Evolutionary conservation across 108 stramenopile genomes (phyloP), one percentile per base, ranked within the genome.

Genomic region (Asterionellopsis glacialis): DNA sequence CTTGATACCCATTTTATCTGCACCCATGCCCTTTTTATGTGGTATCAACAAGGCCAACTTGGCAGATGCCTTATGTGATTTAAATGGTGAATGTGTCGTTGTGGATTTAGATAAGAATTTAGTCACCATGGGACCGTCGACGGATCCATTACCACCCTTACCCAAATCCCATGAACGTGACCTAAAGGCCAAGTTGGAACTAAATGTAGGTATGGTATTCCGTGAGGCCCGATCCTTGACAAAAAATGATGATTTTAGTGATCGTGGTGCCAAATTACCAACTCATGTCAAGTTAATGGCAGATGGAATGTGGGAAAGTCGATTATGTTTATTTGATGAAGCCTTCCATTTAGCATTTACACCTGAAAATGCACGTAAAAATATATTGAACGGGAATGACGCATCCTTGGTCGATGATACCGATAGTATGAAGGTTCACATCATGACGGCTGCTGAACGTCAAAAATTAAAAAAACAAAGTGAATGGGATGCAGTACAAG

Each of bases 1-100:
- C 61, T 61, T 93, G 41, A 75, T 89, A 55, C 88, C 88, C 22
- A 88, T 93, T 24, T 51, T 93, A 6, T 76, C 73, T 1, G 88
- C 92, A 10, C 92, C 92, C 57, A 87, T 93, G 87, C 86, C 88
- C 1, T 93, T 85, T 57, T 47, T 93, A 0, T 82, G 84, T 56
- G 92, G 92, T 5, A 83, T 93, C 55, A 81, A 93, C 64, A 90
- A 93, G 68, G 80, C 77, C 11, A 81, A 81, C 55, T 58, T 93
- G 16, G 82, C 86, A 11, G 76, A 80, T 51, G 84, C 87, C 12
- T 51, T 84, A 41, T 82, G 75, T 56, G 86, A 93, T 63, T 65
- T 90, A 41, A 76, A 72, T 41, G 45, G 54, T 11, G 88, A 89
- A 56, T 89, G 88, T 62, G 80, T 93, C 11, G 84, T 93, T n/a